Base-by-base conservation (phyloP, 2,329 filamentous ascomycete species). In the Chaetothyriales sp. region DNA sequence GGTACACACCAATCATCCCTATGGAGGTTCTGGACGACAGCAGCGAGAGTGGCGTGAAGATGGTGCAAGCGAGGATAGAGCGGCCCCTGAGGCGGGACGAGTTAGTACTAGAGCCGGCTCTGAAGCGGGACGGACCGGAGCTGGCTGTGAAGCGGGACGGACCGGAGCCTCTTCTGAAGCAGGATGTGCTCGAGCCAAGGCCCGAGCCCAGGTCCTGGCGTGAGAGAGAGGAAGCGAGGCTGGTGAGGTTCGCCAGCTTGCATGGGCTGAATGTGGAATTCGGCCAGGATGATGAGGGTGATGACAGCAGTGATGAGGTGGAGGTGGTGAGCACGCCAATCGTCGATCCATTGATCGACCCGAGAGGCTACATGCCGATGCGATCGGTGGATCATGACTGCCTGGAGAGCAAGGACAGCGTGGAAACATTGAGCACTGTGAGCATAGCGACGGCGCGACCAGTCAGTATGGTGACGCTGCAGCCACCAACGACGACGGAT, bases 1-100 rank as follows among this genome's bases (percentile, higher is more conserved):
- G 55, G 29, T 60, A 54, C 44, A 57, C 46, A 18, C 59, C 58
- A 5, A 60, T 60, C 44, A 56, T 58, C 9, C 59, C 59, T 10
- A 60, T 57, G 48, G 50, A 54, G 25, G 50, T 57, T 1, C 49
- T 52, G 9, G 51, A 58, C 22, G 53, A 55, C 44, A 56, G 56
- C n/a, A 18, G 28, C 19, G 46, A 18, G 18, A 6, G 46, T 15
- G 13, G 19, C 18, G 29, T 33, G 20, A 13, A 29, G 18, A 56
- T 54, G 4, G 56, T 54, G 40, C 59, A 60, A 52, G 58, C 58
- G n/a, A 48, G 44, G 5, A 56, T 57, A 46, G 58, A 60, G 44
- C 52, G 5, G 6, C n/a, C 19, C 13, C n/a, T 15, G 22, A 20
- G 2, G 44, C 44, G 15, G 10, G 20, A 18, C 4, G n/a, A 19